A percentile compares a stretch with the other conserved stretches of the same genome.
Conservation (phyloP, 1,284 basidiomycete species). For the Malassezia sp. region DNA sequence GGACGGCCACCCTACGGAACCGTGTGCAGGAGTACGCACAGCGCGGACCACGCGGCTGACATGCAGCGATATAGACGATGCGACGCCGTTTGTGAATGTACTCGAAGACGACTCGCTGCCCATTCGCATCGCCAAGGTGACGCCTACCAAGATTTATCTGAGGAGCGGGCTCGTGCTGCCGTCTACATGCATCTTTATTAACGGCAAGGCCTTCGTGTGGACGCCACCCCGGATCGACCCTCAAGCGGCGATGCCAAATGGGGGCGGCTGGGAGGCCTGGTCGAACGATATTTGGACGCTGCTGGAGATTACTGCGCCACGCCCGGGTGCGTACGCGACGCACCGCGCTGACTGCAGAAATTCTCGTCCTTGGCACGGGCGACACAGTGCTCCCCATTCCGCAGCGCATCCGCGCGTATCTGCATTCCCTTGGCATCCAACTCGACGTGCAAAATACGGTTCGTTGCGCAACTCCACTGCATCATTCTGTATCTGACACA, state of each 20-base stretch:
- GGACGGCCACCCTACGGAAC: too few species aligned
- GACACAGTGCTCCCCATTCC: slow-evolving; percentile 61
- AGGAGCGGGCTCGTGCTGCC: slow-evolving; percentile 59
- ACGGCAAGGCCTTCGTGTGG: slow-evolving; percentile 78
- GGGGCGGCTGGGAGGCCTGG: slow-evolving; percentile 54
- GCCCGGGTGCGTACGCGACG: slow-evolving; percentile 59
- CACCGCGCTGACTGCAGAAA: slow-evolving; percentile 54
- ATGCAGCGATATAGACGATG: too few species aligned
- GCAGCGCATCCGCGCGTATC: slow-evolving; percentile 56
- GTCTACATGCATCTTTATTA: slow-evolving; percentile 66
- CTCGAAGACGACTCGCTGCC: slow-evolving; percentile 10
- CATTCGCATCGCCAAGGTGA: slow-evolving; percentile 12
- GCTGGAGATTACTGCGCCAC: slow-evolving; percentile 68
- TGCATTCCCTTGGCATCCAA: slow-evolving; percentile 69
- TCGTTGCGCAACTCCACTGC: slow-evolving; percentile 47
- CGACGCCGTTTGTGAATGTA: slow-evolving; percentile 8
- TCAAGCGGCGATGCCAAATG: slow-evolving; percentile 33
- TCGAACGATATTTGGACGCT: slow-evolving; percentile 61
- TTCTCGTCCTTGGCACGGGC: slow-evolving; percentile 77
- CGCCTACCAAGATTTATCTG: not conserved
- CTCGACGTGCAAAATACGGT: slow-evolving; percentile 86
- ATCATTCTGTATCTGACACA: too few species aligned
- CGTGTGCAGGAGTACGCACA: too few species aligned
- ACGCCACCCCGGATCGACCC: slow-evolving; percentile 60
- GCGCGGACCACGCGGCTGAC: too few species aligned